phyloP scores from a whole-genome alignment of 1,139 yeast genomes.

The Debaryomyces singareniensis region DNA sequence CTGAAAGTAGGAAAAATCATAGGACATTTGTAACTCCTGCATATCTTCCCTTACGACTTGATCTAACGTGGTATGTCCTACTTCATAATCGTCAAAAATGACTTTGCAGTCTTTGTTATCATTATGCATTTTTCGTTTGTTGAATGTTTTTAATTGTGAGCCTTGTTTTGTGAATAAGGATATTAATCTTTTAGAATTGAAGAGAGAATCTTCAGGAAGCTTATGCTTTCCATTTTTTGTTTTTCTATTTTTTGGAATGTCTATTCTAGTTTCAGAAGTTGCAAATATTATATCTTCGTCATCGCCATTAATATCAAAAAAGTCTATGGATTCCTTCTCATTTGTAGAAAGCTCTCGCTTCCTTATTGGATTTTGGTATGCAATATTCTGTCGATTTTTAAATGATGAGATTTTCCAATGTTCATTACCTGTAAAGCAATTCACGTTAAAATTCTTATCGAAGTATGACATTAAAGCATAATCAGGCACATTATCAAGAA shows the following conservation, averaged over 20 bases:
- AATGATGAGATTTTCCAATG: constrained; percentile 71
- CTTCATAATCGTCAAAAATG: constrained; percentile 15
- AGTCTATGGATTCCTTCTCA: constrained; percentile 12
- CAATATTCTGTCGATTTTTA: constrained; percentile 23
- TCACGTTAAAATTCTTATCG: constrained; percentile 59
- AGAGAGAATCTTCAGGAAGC: constrained; percentile 70
- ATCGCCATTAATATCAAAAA: constrained; percentile 35
- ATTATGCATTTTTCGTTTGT: constrained; percentile 31
- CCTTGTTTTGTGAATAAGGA: constrained; percentile 59
- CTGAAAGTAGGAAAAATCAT: constrained; percentile 8
- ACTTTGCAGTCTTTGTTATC: constrained; percentile 16
- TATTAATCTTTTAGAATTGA: constrained; percentile 64
- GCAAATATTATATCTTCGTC: constrained; percentile 42
- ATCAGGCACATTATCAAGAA: constrained; percentile 39
- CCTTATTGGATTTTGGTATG: constrained; percentile 13
- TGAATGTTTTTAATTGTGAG: constrained; percentile 59
- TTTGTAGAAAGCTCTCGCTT: constrained; percentile 11
- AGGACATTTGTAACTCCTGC: constrained; percentile 11
- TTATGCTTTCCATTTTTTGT: constrained; percentile 30
- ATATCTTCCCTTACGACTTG: constrained; percentile 13
- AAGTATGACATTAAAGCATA: constrained; percentile 72
- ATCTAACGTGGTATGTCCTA: constrained; percentile 12
- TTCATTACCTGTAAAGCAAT: constrained; percentile 81
- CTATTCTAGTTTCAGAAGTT: constrained; percentile 3
- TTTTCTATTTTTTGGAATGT: constrained; percentile 28